Base-by-base conservation (phyloP, 2,329 filamentous ascomycete genomes). In the Acrocalymma vagum region DNA sequence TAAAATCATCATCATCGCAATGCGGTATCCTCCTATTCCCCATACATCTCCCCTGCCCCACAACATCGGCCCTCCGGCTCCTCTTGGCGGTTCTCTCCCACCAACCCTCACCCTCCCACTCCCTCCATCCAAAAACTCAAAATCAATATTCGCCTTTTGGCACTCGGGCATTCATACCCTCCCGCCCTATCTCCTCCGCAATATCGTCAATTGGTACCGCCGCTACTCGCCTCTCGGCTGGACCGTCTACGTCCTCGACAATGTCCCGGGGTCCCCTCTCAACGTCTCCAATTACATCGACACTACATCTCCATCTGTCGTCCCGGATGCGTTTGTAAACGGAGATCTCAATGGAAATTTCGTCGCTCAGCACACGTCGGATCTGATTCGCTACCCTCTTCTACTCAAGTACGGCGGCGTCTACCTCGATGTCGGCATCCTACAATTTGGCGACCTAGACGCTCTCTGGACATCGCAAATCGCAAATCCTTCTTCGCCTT, bases 121-220 rank as follows among this genome's bases (percentile, higher is more conserved):
- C 72, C 1, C 52, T 48, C 67, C 73, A 14, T 59, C 77, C 18
- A 56, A 64, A 0, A 58, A 63, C 20, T 71, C 75, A 29, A 82
- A 82, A 57, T 81, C 81, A 31, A 65, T 83, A 17, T 84, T 79
- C 73, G 79, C 81, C 55, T 83, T 81, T 64, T 84, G 80, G 80
- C 72, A 82, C 56, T 65, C 63, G 3, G 80, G 80, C 18, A 78
- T 74, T 51, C 28, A 50, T 3, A 63, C 60, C 17, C 77, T 83
- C 72, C 76, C 80, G 41, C 69, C 71, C 0, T 82, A 81, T 56
- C 70, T 75, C 4, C 65, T 77, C 42, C 78, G 80, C 26, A 82
- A 77, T 45, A 68, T 83, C 18, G 71, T 78, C 26, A 70, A 76
- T 35, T 83, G 78, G 74, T 70, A 82, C 52, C 72, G 79, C 2